phyloP scores from a whole-genome alignment of 192 early-diverging fungal species.

The Coemansia javaensis region DNA sequence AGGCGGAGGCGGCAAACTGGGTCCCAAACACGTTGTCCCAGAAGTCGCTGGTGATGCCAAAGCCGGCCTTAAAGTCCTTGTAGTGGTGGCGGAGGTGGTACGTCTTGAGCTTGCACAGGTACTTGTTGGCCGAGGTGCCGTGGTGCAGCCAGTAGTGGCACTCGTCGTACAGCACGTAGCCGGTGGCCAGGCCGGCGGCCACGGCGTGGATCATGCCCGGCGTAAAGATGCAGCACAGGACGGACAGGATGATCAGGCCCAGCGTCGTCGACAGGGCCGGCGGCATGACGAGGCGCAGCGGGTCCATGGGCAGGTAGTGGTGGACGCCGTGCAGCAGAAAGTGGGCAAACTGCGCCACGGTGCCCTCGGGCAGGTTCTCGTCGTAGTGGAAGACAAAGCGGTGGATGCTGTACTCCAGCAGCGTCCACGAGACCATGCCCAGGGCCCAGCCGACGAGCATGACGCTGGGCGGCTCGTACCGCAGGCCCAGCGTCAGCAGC shows the following conservation, averaged over 20 bases:
- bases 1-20: slow-evolving; percentile 22
- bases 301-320: slow-evolving; percentile 95
- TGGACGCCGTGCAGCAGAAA: slow-evolving; percentile 94
- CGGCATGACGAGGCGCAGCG: slow-evolving; percentile 94
- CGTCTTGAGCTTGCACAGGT: slow-evolving; percentile 84
- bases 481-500: slow-evolving; percentile 22
- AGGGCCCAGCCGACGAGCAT: slow-evolving; percentile 54
- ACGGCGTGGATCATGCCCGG: slow-evolving; percentile 61
- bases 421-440: slow-evolving; percentile 77
- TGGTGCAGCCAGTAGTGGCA: slow-evolving; percentile 96
- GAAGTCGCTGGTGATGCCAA: slow-evolving; percentile 85
- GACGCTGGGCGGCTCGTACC: slow-evolving; percentile 27
- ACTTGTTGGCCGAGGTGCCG: slow-evolving; percentile 63
- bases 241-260: slow-evolving; percentile 60
- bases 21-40: slow-evolving; percentile 86
- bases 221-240: slow-evolving; percentile 59
- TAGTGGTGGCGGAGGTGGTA: slow-evolving; percentile 97
- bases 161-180: slow-evolving; percentile 89
- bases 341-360: slow-evolving; percentile 67
- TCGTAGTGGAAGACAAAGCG: slow-evolving; percentile 94
- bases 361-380: slow-evolving; percentile 78
- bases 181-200: slow-evolving; percentile 67
- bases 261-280: slow-evolving; percentile 65
- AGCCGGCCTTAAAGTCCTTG: slow-evolving; percentile 80
- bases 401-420: slow-evolving; percentile 88